A percentile compares a stretch with the other conserved stretches of the same genome.
phyloP scores from a whole-genome alignment of 352 stramenopile species.

The Phytophthora sp. region DNA sequence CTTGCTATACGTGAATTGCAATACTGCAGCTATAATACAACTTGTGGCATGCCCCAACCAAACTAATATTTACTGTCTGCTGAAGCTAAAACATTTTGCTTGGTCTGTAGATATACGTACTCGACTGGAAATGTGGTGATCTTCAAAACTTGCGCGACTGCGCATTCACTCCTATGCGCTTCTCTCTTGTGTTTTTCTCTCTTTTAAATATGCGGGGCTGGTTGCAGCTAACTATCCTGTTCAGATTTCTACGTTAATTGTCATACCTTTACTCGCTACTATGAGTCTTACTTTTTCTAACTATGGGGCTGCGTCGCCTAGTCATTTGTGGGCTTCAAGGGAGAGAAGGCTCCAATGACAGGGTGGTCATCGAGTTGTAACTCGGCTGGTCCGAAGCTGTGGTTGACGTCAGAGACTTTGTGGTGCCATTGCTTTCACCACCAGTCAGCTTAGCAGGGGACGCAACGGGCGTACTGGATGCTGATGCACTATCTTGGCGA shows the following conservation, averaged over 20 bases:
- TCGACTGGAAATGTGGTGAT: no score
- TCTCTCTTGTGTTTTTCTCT: slow-evolving; percentile 19
- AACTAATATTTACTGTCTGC: no score
- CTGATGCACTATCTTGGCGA: slow-evolving; percentile 35
- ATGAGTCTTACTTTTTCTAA: slow-evolving; percentile 24
- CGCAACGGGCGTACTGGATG: slow-evolving; percentile 17
- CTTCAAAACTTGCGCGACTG: no score
- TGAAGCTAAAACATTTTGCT: no score
- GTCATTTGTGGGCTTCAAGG: background rate
- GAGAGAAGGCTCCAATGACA: background rate
- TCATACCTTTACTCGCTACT: slow-evolving; percentile 23
- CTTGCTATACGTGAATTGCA: no score
- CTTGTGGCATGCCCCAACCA: no score
- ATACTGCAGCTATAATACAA: no score
- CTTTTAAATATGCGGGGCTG: slow-evolving; percentile 22
- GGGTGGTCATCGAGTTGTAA: background rate
- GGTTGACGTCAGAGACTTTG: slow-evolving; percentile 4
- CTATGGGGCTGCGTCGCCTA: slow-evolving; percentile 17
- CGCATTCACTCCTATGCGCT: no score
- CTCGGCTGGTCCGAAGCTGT: background rate
- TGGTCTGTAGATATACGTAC: no score
- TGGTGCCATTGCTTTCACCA: slow-evolving; percentile 10
- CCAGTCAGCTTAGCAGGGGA: slow-evolving; percentile 29
- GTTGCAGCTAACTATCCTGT: slow-evolving; percentile 26
- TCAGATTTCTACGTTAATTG: slow-evolving; percentile 31